These are phyloP conservation scores for Tetraselmis chui DNA, from an alignment of 139 green algal species.

Conservation along the genomic window DNA sequence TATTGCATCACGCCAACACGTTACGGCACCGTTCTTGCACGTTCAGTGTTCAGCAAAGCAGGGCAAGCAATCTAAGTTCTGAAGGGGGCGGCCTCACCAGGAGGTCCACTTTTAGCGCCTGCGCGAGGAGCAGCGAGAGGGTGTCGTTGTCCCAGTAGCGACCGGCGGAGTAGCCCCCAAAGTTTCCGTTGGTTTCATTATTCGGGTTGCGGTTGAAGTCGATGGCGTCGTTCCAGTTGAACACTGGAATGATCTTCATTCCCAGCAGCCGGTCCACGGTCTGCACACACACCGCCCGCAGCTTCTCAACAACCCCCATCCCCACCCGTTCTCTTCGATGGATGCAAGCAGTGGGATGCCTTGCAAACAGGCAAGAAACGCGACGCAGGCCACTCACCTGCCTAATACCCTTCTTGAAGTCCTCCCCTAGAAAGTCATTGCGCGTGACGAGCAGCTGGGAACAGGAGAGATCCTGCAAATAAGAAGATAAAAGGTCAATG, in stretches of 20 bases:
- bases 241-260: constrained; percentile 47
- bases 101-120: constrained; percentile 49
- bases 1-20: too few relatives aligned
- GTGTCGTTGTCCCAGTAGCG: constrained; percentile 60
- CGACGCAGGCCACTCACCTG: neutral
- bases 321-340: too few relatives aligned
- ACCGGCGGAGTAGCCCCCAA: neutral
- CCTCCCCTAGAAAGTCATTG: constrained; percentile 33
- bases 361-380: neutral
- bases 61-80: too few relatives aligned
- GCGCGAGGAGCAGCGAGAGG: constrained; percentile 44
- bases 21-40: too few relatives aligned
- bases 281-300: too few relatives aligned
- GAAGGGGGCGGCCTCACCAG: constrained; percentile 6
- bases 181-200: neutral
- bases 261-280: constrained; percentile 40
- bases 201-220: constrained; percentile 8
- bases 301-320: too few relatives aligned
- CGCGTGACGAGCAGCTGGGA: constrained; percentile 47
- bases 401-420: neutral
- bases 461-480: neutral
- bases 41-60: too few relatives aligned
- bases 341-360: neutral
- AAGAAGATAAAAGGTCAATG: too few relatives aligned
- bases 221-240: constrained; percentile 68